Base-by-base conservation (phyloP, 2,329 filamentous ascomycete genomes). In the Westerdykella ornata region DNA sequence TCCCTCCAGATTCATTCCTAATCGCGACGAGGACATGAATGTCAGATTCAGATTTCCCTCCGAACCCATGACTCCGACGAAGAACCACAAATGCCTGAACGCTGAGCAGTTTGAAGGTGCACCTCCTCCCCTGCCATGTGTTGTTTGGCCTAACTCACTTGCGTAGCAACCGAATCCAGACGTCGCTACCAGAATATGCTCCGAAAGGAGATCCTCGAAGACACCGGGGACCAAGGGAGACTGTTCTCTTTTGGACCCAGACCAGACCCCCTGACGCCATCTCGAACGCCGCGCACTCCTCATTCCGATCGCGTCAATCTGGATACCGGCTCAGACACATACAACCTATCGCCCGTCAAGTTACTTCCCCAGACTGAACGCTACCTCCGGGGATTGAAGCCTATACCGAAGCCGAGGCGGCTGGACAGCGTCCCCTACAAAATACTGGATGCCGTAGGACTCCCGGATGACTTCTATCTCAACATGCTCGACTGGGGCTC, bases 401-500 rank as follows among this genome's bases (percentile, higher is more conserved):
- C 90, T 2, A 78, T 89, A 47, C 87, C 92, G 56, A 87, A 92
- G 49, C 88, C 90, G 2, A 77, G 92, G 51, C 84, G 87, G 20
- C 88, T 98, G 15, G 90, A 87, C 66, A 97, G 97, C 65, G 90
- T 97, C 0, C 92, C 92, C 0, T 98, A 94, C 69, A 98, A 98
- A 67, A 92, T 98, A 1, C 74, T 98, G 8, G 92, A 98, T 70
- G 92, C 92, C 1, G 92, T 92, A 1, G 92, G 97, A 62, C 71
- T 98, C 35, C 89, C 90, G 19, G 92, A 98, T 59, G 92, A 98
- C 62, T 98, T 97, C 66, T 98, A 98, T 58, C 74, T 98, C 28
- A 98, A 98, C 57, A 72, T 98, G 18, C 90, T 98, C 3, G 92
- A 98, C 60, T 98, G 92, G 92, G 92, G 92, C 33, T 94, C 87